Base-by-base conservation (phyloP, 2,329 filamentous ascomycete species). In the Neofusicoccum parvum region DNA sequence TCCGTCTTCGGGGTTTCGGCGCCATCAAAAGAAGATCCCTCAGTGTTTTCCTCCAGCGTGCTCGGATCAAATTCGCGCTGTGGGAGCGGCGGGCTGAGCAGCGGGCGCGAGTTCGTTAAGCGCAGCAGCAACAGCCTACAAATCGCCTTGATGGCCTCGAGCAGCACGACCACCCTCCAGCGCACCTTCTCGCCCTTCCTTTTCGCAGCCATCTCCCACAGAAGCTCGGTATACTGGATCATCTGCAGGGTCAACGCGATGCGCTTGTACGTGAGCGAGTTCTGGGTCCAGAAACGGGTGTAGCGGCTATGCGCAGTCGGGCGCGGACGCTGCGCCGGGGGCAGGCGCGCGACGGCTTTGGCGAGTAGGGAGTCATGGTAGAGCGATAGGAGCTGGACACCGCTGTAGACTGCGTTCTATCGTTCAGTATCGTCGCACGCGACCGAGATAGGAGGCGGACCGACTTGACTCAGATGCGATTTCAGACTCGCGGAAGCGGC, bases 141-240 rank as follows among this genome's bases (percentile, higher is more conserved):
- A 9, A 95, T 70, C 2, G 94, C 94, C 79, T 98, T 98, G 74
- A 95, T 82, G 0, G 87, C 85, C 79, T 99, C 95, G 23, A 99
- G 82, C 3, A 96, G 75, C 11, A 98, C 88, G 5, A 98, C 88
- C 0, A 96, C 88, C 60, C 92, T 88, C 95, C 95, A 99, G 36
- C 93, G 87, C 32, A 90, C 80, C 72, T 86, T 88, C 77, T 96
- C 93, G 17, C 92, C 91, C 68, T 89, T 89, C 56, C 94, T 86
- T 79, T 96, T 96, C 34, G 94, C 94, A 34, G 91, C 87, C 95
- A 99, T 99, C 77, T 99, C 95, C 86, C 94, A 95, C n/a, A 99
- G 81, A 36, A 99, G 83, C 80, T 99, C 92, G 0, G 94, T 97
- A 75, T 98, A 98, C 70, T 95, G 91, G 32, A 97, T 91, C 80